Base-by-base conservation (phyloP, 495 filamentous ascomycete genomes). In the Aspergillus cristatus region DNA sequence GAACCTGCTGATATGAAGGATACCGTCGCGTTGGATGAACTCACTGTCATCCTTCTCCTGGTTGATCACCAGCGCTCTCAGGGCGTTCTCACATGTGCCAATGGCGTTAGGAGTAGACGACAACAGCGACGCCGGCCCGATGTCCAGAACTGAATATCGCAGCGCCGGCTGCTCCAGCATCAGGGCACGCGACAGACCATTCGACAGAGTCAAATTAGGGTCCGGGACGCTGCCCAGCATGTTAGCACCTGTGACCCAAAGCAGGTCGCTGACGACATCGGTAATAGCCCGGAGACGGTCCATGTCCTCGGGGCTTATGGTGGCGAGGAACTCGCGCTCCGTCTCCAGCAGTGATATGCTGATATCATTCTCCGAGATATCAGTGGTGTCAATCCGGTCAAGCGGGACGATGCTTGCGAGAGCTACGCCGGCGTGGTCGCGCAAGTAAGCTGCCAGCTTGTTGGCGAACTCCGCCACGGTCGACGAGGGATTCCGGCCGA, bases 131-230 rank as follows among this genome's bases (percentile, higher is more conserved):
- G 26, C 14, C n/a, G 14, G 4, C 28, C 62, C 57, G n/a, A 66
- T 11, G 28, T 55, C 53, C 16, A 56, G 34, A 14, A 52, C 45
- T 1, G 39, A 41, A 35, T 62, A 62, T 1, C 41, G 43, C 1
- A 67, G 42, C 2, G 61, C 46, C 1, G 59, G 60, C 42, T 65
- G 62, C 12, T 65, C 63, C 1, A 64, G 40, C 42, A 54, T 57
- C 1, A 65, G 20, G 4, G 62, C 48, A 5, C 63, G 53, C 1
- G 55, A 51, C 6, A 68, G 44, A 3, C 63, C 63, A 3, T 29
- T 32, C 2, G 45, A 46, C 1, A 64, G 39, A 10, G 51, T 45
- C 6, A 50, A 52, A 10, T 63, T 54, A 2, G 65, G 62, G 1
- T 17, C 8, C 4, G 20, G 32, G 5, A 43, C 29, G 6, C 53